Base-by-base conservation (phyloP, 169 alveolate species). In the Toxoplasma gondii region DNA sequence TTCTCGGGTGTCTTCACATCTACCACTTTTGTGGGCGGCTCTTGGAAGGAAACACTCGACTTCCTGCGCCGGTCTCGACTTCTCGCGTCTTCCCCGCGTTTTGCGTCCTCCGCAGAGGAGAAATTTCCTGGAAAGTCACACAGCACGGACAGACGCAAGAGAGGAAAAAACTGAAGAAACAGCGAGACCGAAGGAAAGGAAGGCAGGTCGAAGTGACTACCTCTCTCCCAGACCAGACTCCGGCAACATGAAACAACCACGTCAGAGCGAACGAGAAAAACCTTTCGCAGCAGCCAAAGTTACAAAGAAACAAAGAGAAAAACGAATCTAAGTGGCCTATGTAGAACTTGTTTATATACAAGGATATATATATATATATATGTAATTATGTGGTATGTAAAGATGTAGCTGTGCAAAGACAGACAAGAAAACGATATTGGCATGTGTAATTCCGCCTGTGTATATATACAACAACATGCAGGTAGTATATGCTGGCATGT, bases 1-100 rank as follows among this genome's bases (percentile, higher is more conserved):
- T 96, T 96, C 7, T 97, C 95, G 4, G 83, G 78, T 36, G 98
- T 98, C 69, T 43, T 64, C 31, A 95, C 96, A 34, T 81, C 94
- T 5, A 93, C 44, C 34, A 84, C 94, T 17, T 87, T 92, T 69
- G 96, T 96, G 5, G 98, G 98, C 27, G 96, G 88, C 84, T 97
- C 95, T n/a, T 78, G 86, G 45, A 78, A 78, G 43, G 86, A 78
- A 10, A 78, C 86, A 38, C 49, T 36, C 22, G 86, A 38, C 44
- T 16, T 19, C 45, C 12, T 10, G 49, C 27, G 27, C 58, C 12
- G 4, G 22, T 4, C 58, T 49, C 58, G 58, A 49, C 58, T 49
- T 49, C 58, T 4, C 58, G 58, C 22, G 27, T 38, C 86, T 78
- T 38, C n/a, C 10, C 45, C 27, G n/a, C 44, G 2, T 9, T 19